Conservation (phyloP, 495 filamentous ascomycete species). For the Trichoderma parareesei region DNA sequence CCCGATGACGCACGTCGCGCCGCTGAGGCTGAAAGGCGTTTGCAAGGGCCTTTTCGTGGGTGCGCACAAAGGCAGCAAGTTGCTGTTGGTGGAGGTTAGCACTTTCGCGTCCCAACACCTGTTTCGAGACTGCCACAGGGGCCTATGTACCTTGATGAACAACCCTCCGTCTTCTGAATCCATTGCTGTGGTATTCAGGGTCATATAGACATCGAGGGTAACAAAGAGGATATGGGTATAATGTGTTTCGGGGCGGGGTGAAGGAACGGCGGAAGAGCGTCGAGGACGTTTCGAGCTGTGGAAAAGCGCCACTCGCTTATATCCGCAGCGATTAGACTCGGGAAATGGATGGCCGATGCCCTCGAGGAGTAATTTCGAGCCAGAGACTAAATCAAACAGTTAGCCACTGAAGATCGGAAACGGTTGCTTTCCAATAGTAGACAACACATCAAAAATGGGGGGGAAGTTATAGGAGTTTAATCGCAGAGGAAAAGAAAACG, state of each 20-base stretch:
- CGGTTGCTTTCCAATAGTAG: not conserved
- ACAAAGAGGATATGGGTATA: conserved; percentile 9
- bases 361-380: not conserved
- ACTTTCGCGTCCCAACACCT: not conserved
- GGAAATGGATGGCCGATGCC: not conserved
- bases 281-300: not conserved
- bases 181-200: conserved; percentile 42
- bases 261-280: conserved; percentile 6
- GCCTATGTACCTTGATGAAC: conserved; percentile 66
- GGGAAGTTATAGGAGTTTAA: not conserved
- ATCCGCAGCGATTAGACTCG: not conserved
- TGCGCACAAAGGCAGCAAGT: conserved; percentile 89
- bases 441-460: not conserved
- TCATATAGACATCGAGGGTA: conserved; percentile 15
- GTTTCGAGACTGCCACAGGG: not conserved
- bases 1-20: conserved; percentile 56
- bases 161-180: conserved; percentile 83
- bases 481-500: not conserved
- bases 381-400: not conserved
- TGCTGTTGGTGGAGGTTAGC: conserved; percentile 46
- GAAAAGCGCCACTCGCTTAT: not conserved
- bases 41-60: conserved; percentile 92
- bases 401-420: not conserved
- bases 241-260: not conserved
- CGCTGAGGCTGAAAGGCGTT: conserved; percentile 83